Conservation (phyloP, 768 basidiomycete species). For the Collybia nuda region DNA sequence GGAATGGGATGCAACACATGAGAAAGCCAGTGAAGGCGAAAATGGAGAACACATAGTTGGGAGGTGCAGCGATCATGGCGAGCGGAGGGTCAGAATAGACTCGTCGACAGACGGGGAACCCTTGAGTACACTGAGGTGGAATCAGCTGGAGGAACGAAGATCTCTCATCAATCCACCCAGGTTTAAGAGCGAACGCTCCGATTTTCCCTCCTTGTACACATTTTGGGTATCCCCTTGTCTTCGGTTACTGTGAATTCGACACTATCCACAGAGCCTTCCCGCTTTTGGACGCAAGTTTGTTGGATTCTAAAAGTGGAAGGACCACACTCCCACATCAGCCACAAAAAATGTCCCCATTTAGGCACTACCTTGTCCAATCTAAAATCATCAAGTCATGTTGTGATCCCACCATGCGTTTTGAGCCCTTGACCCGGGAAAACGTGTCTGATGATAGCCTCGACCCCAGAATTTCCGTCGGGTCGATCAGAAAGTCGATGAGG, state of each 20-base stretch:
- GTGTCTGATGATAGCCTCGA: not conserved
- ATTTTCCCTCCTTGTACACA: conserved; percentile 33
- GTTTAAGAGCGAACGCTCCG: conserved; percentile 37
- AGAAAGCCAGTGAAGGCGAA: conserved; percentile 61
- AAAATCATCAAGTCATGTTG: conserved; percentile 19
- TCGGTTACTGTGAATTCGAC: conserved; percentile 13
- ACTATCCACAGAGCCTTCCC: conserved; percentile 8
- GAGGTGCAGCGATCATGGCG: conserved; percentile 30
- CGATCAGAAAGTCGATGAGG: not conserved
- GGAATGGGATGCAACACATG: conserved; percentile 55
- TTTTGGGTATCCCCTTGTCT: conserved; percentile 47
- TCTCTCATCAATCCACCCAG: conserved; percentile 15
- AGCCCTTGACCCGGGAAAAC: conserved; percentile 3
- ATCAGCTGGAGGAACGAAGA: conserved; percentile 27
- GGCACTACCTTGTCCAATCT: conserved; percentile 30
- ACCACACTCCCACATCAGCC: conserved; percentile 2
- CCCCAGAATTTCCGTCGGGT: not conserved
- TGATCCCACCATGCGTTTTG: not conserved
- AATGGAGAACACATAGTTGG: conserved; percentile 45
- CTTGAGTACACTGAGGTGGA: conserved; percentile 28
- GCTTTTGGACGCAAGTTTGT: conserved; percentile 25
- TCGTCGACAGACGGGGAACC: conserved; percentile 17
- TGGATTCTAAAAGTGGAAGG: conserved; percentile 9
- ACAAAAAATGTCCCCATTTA: conserved; percentile 24
- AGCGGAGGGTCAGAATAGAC: conserved; percentile 6